Percentiles rank a stretch among this genome's conserved stretches.
Evolutionary conservation across 164 flowering plant species (phyloP).

Genomic region (Chimonanthus salicifolius): DNA sequence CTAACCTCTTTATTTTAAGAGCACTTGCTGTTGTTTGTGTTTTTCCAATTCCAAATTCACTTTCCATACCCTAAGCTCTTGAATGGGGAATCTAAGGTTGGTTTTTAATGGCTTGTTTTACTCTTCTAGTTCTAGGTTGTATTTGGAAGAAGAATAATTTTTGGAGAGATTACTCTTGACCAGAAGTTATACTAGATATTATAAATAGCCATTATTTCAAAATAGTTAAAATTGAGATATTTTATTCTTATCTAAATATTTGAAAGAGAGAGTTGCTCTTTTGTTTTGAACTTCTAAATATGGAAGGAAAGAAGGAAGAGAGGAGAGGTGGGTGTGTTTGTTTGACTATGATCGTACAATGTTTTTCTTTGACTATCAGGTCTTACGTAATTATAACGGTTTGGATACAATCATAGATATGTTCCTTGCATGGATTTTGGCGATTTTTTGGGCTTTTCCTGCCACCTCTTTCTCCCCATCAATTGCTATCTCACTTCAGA

Average conservation of each 20-base stretch:
- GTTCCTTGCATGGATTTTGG: background rate
- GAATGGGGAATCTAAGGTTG: background rate
- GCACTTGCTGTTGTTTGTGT: background rate
- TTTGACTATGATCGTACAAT: background rate
- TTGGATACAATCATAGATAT: background rate
- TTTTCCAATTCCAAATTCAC: background rate
- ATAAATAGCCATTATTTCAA: too few species aligned
- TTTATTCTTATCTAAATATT: too few species aligned
- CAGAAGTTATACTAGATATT: too few species aligned
- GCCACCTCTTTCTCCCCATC: background rate
- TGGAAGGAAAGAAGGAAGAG: background rate
- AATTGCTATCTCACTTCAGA: background rate
- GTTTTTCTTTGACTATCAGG: background rate
- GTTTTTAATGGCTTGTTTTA: background rate
- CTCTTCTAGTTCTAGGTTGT: background rate
- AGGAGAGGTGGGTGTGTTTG: background rate
- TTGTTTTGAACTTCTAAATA: background rate
- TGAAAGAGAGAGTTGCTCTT: background rate
- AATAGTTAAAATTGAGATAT: too few species aligned
- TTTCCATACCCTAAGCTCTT: background rate
- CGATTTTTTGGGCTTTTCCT: background rate
- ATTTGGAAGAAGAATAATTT: too few species aligned
- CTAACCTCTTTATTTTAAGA: too few species aligned
- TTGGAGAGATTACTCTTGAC: too few species aligned
- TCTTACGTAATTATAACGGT: slow-evolving; percentile 1